phyloP scores from a whole-genome alignment of 106 monocot species.

The Cymbidium sinense region DNA sequence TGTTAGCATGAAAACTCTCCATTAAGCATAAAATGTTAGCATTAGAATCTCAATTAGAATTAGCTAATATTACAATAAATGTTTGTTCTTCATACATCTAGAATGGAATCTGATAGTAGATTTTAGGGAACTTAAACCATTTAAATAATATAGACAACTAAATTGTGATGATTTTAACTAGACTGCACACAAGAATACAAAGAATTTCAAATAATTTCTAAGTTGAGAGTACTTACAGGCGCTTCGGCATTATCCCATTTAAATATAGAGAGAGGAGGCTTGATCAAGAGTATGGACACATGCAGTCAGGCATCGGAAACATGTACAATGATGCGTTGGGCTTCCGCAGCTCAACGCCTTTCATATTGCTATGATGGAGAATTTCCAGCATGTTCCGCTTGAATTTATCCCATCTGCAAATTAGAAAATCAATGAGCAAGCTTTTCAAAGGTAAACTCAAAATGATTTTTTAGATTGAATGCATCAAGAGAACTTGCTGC shows the following conservation, averaged over 20 bases:
- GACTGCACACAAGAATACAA: neutral
- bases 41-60: neutral
- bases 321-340: conserved; percentile 60
- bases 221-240: conserved; percentile 1
- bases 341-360: conserved; percentile 57
- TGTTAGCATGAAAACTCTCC: neutral
- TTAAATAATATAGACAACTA: neutral
- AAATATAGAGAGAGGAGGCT: neutral
- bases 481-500: neutral
- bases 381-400: conserved; percentile 84
- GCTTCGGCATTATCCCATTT: neutral
- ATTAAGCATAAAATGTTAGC: neutral
- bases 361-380: conserved; percentile 64
- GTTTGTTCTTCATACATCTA: neutral
- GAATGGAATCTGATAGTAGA: neutral
- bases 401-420: conserved; percentile 85
- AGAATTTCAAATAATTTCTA: neutral
- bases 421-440: neutral
- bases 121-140: neutral
- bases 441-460: neutral
- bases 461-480: neutral
- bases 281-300: conserved; percentile 51
- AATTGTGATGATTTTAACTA: neutral
- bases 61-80: neutral
- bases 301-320: conserved; percentile 96